phyloP scores from a whole-genome alignment of 2,329 filamentous ascomycete species.

The Trichoderma arundinaceum region DNA sequence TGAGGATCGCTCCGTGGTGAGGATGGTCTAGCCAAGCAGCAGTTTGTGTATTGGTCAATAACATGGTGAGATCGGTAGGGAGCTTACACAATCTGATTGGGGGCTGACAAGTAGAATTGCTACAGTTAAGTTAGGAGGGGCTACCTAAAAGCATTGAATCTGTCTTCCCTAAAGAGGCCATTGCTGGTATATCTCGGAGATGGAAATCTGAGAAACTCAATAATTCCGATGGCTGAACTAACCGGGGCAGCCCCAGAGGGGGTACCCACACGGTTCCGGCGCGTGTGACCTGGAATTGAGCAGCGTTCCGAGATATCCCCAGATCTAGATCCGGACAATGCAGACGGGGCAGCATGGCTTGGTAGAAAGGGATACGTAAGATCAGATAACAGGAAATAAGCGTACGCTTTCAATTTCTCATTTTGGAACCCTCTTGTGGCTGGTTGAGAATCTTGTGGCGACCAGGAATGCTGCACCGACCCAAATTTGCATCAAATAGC shows the following conservation, averaged over 20 bases:
- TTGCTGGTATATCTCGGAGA: slow-evolving; percentile 10
- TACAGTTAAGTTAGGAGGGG: not conserved
- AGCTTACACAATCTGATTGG: not conserved
- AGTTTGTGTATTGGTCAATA: slow-evolving; percentile 16
- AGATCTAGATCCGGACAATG: not conserved
- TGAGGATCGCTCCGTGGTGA: slow-evolving; percentile 9
- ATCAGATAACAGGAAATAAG: too few relatives aligned
- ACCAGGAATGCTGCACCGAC: too few relatives aligned
- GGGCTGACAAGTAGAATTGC: not conserved
- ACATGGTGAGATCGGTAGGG: slow-evolving; percentile 3
- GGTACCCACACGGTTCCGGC: not conserved
- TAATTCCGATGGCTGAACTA: slow-evolving; percentile 17
- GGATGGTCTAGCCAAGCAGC: slow-evolving; percentile 17
- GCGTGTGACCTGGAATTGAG: not conserved
- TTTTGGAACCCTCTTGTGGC: too few relatives aligned
- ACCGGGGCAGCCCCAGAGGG: not conserved
- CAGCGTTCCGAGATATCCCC: slow-evolving; percentile 11
- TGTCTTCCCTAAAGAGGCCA: not conserved
- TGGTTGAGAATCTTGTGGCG: too few relatives aligned
- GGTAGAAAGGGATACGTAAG: too few relatives aligned
- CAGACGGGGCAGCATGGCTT: too few relatives aligned
- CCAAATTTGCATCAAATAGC: too few relatives aligned
- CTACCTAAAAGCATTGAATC: not conserved
- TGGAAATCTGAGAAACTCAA: slow-evolving; percentile 2
- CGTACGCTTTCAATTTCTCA: too few relatives aligned